Evolutionary conservation across 129 eudicot genomes (phyloP).

Genomic region (Saussurea involucrata): DNA sequence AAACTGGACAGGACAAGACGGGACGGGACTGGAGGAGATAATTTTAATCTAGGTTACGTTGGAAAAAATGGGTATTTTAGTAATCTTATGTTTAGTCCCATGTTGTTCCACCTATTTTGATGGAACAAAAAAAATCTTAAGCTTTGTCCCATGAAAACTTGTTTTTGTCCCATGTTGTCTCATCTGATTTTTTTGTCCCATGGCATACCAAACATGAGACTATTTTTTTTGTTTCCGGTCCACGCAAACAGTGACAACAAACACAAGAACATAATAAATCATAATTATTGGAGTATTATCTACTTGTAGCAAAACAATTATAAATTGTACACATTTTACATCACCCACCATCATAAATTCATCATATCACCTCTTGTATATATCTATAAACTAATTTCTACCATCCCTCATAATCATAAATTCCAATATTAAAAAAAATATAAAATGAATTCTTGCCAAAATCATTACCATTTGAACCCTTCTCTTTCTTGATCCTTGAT

Average conservation of each 20-base stretch:
- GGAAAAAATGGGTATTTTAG: too few species aligned
- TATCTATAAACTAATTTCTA: slow-evolving; percentile 21
- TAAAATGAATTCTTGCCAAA: not conserved
- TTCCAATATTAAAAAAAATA: not conserved
- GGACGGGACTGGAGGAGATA: too few species aligned
- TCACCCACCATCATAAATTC: not conserved
- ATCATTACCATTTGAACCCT: slow-evolving; percentile 60
- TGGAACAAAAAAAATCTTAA: too few species aligned
- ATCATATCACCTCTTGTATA: not conserved
- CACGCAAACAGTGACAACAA: not conserved
- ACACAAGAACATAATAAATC: not conserved
- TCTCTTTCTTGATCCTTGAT: slow-evolving; percentile 55
- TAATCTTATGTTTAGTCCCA: too few species aligned
- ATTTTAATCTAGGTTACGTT: too few species aligned
- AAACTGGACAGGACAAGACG: too few species aligned
- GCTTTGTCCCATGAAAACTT: too few species aligned
- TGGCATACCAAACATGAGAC: too few species aligned
- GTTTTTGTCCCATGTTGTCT: too few species aligned
- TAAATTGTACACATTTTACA: slow-evolving; percentile 28
- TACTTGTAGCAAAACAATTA: not conserved
- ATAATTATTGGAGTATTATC: slow-evolving; percentile 5
- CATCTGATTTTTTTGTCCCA: too few species aligned
- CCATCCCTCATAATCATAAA: slow-evolving; percentile 3
- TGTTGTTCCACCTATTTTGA: too few species aligned
- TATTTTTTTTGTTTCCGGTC: not conserved